A percentile compares a stretch with the other conserved stretches of the same genome.
Conservation (phyloP, 495 filamentous ascomycete species). For the Immersiella caudata region DNA sequence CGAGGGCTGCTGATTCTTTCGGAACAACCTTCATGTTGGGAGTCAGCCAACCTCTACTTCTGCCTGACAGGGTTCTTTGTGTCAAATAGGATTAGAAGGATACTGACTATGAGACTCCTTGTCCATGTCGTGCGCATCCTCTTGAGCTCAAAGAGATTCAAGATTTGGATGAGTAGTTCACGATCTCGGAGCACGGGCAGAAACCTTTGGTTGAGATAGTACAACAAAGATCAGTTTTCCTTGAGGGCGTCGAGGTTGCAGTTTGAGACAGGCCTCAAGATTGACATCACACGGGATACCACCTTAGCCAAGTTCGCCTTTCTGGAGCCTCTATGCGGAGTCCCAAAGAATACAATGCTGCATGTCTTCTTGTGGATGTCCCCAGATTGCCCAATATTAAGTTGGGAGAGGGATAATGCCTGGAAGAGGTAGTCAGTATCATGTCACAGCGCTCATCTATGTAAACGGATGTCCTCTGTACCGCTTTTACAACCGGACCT, state of each 20-base stretch:
- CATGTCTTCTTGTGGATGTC: neutral
- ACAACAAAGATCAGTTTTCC: neutral
- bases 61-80: too few relatives aligned
- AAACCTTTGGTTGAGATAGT: neutral
- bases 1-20: neutral
- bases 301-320: neutral
- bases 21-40: constrained; percentile 7
- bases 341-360: constrained; percentile 1
- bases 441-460: too few relatives aligned
- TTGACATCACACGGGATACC: neutral
- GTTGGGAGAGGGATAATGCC: neutral
- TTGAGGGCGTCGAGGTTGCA: neutral
- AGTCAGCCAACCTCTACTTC: neutral
- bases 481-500: neutral
- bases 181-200: neutral
- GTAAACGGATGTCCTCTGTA: too few relatives aligned
- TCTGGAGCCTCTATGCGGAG: neutral
- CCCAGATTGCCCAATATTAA: neutral
- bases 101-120: neutral
- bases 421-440: too few relatives aligned
- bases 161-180: neutral
- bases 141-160: constrained; percentile 1
- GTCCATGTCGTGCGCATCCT: neutral
- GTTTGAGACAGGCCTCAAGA: neutral
- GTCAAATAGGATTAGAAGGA: too few relatives aligned